Evolutionary conservation across 2,329 filamentous ascomycete species (phyloP).

Genomic region (Pyrenophora teres): DNA sequence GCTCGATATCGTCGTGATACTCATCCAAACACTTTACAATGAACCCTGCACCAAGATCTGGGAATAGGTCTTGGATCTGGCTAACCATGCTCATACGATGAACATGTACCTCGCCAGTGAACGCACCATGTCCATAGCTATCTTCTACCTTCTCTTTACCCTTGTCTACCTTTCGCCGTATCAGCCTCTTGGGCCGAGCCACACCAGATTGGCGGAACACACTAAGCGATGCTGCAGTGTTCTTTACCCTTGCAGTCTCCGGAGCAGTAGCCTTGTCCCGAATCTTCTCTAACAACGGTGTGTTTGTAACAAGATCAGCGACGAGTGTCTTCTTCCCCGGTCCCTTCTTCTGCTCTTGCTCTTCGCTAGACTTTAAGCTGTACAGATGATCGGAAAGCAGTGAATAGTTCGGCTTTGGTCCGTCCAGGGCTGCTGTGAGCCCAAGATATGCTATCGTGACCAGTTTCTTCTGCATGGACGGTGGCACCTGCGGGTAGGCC

Average conservation of each 20-base stretch:
- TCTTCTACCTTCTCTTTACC: slow-evolving; percentile 61
- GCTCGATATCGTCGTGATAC: slow-evolving; percentile 76
- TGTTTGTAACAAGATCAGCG: slow-evolving; percentile 78
- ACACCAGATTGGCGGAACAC: slow-evolving; percentile 61
- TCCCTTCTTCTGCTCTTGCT: slow-evolving; percentile 58
- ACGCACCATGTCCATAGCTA: slow-evolving; percentile 41
- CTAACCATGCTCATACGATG: slow-evolving; percentile 84
- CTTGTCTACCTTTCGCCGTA: slow-evolving; percentile 65
- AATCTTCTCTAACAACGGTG: slow-evolving; percentile 72
- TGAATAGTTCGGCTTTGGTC: slow-evolving; percentile 70
- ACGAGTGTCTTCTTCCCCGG: slow-evolving; percentile 65
- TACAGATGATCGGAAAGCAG: slow-evolving; percentile 84
- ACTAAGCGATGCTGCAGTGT: slow-evolving; percentile 65
- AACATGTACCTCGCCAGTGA: slow-evolving; percentile 64
- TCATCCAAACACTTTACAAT: slow-evolving; percentile 78
- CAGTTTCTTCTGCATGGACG: slow-evolving; percentile 66
- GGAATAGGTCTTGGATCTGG: slow-evolving; percentile 92
- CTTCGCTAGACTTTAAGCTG: slow-evolving; percentile 72
- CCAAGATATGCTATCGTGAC: slow-evolving; percentile 77
- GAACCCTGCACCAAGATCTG: slow-evolving; percentile 82
- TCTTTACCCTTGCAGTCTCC: slow-evolving; percentile 61
- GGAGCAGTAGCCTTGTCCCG: slow-evolving; percentile 57
- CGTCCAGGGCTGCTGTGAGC: slow-evolving; percentile 70
- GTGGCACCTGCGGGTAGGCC: slow-evolving; percentile 68
- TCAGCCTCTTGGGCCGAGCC: slow-evolving; percentile 58